These are phyloP conservation scores for Chlamydomonas sphaeroides DNA, from an alignment of 139 green algal genomes.

Conservation along the genomic window DNA sequence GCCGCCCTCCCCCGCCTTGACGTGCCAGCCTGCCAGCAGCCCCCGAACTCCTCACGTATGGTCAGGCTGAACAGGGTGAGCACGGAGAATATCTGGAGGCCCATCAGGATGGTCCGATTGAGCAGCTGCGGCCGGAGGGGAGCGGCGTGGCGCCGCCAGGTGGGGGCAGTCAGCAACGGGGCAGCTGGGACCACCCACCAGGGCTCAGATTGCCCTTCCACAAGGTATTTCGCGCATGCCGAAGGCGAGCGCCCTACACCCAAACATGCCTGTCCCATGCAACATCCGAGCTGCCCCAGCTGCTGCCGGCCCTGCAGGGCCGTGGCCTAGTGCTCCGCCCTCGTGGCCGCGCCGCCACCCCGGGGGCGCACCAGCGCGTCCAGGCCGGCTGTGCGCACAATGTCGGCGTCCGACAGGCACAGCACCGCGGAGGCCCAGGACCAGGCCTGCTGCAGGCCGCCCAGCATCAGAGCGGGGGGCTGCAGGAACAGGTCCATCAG, in stretches of 20 bases:
- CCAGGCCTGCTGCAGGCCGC: slow-evolving; percentile 1
- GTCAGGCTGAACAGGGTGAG: neutral
- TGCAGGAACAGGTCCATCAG: slow-evolving; percentile 33
- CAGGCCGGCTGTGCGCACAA: slow-evolving; percentile 22
- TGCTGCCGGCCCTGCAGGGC: too few species aligned
- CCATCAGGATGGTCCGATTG: slow-evolving; percentile 30
- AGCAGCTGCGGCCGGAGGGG: slow-evolving; percentile 4
- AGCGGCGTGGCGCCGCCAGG: too few species aligned
- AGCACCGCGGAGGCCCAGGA: slow-evolving; percentile 16
- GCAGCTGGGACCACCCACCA: too few species aligned
- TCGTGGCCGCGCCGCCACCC: too few species aligned
- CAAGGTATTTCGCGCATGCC: too few species aligned
- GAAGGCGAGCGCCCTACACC: too few species aligned
- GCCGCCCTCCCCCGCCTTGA: neutral
- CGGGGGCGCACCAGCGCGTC: slow-evolving; percentile 30
- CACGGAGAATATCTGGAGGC: slow-evolving; percentile 28
- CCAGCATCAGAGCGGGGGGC: slow-evolving; percentile 7
- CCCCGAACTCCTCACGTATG: neutral
- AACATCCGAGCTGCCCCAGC: too few species aligned
- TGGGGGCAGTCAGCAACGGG: too few species aligned
- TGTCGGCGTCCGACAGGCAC: slow-evolving; percentile 11
- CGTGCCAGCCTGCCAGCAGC: neutral
- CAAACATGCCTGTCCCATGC: too few species aligned
- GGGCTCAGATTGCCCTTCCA: too few species aligned
- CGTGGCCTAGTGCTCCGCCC: too few species aligned